phyloP scores from a whole-genome alignment of 2,329 filamentous ascomycete genomes.

The Pseudogymnoascus sp. region DNA sequence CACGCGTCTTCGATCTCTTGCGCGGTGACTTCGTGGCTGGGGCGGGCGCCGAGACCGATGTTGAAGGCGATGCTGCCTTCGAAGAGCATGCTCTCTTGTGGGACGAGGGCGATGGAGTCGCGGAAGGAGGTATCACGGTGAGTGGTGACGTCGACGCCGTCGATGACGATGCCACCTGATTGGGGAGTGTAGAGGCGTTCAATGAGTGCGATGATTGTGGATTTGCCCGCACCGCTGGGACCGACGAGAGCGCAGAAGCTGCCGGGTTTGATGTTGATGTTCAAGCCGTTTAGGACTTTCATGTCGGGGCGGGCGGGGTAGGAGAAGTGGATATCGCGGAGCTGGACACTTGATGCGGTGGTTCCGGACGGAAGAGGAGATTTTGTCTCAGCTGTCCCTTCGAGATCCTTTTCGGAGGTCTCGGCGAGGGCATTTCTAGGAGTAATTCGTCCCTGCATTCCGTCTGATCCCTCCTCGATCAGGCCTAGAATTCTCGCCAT shows the following conservation, averaged over 20 bases:
- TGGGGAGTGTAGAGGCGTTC: constrained; percentile 41
- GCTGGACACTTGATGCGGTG: constrained; percentile 39
- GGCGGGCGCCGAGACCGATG: constrained; percentile 44
- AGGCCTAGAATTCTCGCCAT: constrained; percentile 47
- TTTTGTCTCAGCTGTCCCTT: constrained; percentile 28
- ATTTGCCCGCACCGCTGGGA: constrained; percentile 58
- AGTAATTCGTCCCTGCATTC: constrained; percentile 16
- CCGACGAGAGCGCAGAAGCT: constrained; percentile 58
- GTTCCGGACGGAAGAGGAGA: constrained; percentile 11
- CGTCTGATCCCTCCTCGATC: constrained; percentile 36
- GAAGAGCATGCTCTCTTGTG: constrained; percentile 50
- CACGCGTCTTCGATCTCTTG: constrained; percentile 59
- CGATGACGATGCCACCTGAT: constrained; percentile 18
- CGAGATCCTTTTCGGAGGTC: constrained; percentile 29
- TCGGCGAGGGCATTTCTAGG: neutral
- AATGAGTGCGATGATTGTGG: constrained; percentile 50
- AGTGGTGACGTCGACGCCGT: constrained; percentile 34
- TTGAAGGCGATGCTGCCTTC: constrained; percentile 49
- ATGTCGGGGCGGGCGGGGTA: constrained; percentile 56
- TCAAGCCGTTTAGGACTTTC: constrained; percentile 47
- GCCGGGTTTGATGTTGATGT: constrained; percentile 46
- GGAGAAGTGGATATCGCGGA: constrained; percentile 52
- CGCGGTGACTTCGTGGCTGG: constrained; percentile 41
- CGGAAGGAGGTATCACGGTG: constrained; percentile 38
- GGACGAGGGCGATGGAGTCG: constrained; percentile 45